Conservation (phyloP, 768 basidiomycete species). For the Serendipita indica region DNA sequence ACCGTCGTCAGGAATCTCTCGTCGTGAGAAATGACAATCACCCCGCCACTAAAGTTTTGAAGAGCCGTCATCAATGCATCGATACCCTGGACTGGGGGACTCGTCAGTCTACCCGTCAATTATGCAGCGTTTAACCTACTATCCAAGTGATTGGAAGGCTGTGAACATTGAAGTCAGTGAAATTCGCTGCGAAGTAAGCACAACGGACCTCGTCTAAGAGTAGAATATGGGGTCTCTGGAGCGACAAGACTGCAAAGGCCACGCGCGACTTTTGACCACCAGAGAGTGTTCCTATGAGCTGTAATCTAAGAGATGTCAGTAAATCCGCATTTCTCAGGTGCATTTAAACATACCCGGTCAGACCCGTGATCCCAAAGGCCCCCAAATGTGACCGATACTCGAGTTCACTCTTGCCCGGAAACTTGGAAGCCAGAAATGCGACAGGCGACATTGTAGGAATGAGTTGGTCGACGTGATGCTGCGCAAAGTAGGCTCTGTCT, state of each 20-base stretch:
- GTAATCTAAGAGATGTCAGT: constrained; percentile 35
- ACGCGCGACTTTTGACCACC: constrained; percentile 96
- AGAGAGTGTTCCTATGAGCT: constrained; percentile 78
- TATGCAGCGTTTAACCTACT: constrained; percentile 38
- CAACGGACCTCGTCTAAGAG: constrained; percentile 75
- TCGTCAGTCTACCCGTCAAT: constrained; percentile 7
- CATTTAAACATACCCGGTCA: constrained; percentile 53
- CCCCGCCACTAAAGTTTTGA: constrained; percentile 72
- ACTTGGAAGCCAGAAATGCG: constrained; percentile 79
- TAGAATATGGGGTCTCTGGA: constrained; percentile 82
- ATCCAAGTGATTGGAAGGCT: constrained; percentile 94
- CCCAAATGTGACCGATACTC: constrained; percentile 93
- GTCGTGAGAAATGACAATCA: constrained; percentile 90
- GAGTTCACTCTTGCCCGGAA: constrained; percentile 90
- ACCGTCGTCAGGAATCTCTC: constrained; percentile 88
- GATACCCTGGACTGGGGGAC: constrained; percentile 47
- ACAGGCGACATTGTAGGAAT: constrained; percentile 78
- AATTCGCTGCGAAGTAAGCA: background rate
- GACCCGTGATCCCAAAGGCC: constrained; percentile 92
- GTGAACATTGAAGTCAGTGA: background rate
- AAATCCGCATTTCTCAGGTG: background rate
- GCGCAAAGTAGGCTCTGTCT: constrained; percentile 75
- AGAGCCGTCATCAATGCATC: constrained; percentile 86
- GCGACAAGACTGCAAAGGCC: constrained; percentile 73
- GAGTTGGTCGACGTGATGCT: constrained; percentile 89